Conservation (phyloP, 768 basidiomycete genomes). For the Leucocoprinus birnbaumii region DNA sequence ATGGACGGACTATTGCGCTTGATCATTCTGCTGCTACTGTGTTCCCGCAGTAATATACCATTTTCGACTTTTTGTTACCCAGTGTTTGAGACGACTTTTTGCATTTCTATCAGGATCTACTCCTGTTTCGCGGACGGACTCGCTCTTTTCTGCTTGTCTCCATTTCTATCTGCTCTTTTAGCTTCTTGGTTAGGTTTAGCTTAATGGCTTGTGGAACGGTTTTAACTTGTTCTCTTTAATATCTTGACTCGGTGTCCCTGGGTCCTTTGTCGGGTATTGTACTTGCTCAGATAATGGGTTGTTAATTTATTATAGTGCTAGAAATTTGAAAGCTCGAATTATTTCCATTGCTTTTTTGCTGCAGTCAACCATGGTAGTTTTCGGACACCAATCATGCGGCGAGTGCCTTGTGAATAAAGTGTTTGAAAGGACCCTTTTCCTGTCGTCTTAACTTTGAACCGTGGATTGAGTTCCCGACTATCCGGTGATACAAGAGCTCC, state of each 20-base stretch:
- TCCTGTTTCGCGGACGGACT: not conserved
- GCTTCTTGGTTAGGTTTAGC: not conserved
- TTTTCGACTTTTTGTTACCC: not conserved
- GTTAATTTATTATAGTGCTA: not conserved
- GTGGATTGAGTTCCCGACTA: no score
- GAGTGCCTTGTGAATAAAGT: no score
- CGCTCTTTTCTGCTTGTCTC: not conserved
- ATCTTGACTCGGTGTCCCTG: not conserved
- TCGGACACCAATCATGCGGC: no score
- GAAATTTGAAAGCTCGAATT: no score
- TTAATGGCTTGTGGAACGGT: not conserved
- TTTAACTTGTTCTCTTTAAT: not conserved
- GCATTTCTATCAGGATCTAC: no score
- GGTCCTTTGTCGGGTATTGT: not conserved
- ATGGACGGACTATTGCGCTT: not conserved
- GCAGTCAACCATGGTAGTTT: no score
- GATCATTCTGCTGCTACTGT: not conserved
- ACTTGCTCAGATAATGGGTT: not conserved
- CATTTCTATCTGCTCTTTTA: not conserved
- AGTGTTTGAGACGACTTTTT: no score
- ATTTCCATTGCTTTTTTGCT: no score
- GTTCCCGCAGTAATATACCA: slow-evolving; percentile 4
- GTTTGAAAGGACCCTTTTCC: no score
- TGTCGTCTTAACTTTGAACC: no score
- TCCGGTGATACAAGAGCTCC: no score